Conservation (phyloP, 805 yeast species). For the Helenozyma rhizophorensis region DNA sequence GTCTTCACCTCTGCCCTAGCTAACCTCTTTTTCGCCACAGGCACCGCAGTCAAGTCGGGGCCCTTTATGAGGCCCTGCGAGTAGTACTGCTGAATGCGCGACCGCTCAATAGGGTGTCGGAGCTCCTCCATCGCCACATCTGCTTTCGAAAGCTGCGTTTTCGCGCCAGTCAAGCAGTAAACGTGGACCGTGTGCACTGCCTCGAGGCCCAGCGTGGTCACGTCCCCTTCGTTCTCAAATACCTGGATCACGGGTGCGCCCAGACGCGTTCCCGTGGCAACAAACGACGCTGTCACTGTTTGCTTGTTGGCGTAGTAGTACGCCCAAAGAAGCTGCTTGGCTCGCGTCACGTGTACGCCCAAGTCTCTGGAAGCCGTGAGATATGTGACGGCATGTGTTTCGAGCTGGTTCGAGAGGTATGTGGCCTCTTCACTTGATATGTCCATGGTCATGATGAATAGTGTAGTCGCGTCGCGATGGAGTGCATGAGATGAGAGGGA, state of each 20-base stretch:
- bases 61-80: conserved; percentile 32
- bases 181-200: conserved; percentile 34
- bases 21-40: too few species aligned
- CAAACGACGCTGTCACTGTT: conserved; percentile 36
- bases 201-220: conserved; percentile 22
- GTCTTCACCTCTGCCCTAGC: too few species aligned
- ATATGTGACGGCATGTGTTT: conserved; percentile 30
- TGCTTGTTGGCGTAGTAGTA: conserved; percentile 34
- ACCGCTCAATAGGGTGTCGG: conserved; percentile 11
- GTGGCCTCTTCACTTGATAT: conserved; percentile 25
- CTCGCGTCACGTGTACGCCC: conserved; percentile 31
- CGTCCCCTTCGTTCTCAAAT: conserved; percentile 19
- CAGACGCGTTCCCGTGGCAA: conserved; percentile 34
- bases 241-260: conserved; percentile 17
- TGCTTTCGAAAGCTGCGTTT: conserved; percentile 5
- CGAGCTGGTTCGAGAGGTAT: conserved; percentile 20
- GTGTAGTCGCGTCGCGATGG: too few species aligned
- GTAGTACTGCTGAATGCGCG: conserved; percentile 16
- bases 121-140: conserved; percentile 15
- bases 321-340: conserved; percentile 36
- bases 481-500: too few species aligned
- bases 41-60: conserved; percentile 14
- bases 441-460: conserved; percentile 36
- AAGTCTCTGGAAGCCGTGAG: conserved; percentile 38
- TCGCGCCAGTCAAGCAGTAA: conserved; percentile 30